A percentile compares a stretch with the other conserved stretches of the same genome.
phyloP scores from a whole-genome alignment of 257 asterid genomes.

The Ajuga chamaepitys region DNA sequence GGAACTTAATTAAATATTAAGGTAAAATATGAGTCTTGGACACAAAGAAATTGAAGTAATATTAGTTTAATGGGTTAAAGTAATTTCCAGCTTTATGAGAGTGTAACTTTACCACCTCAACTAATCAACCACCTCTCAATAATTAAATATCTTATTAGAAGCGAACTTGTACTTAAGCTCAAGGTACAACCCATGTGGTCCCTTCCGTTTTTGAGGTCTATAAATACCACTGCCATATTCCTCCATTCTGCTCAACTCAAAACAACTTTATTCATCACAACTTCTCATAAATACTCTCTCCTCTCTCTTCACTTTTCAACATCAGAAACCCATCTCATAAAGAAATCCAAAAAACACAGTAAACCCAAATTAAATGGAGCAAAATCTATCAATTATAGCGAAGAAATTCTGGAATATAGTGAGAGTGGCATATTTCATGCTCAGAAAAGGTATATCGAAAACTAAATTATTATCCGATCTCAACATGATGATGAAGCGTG shows the following conservation, averaged over 20 bases:
- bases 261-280: neutral
- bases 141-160: conserved; percentile 21
- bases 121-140: conserved; percentile 12
- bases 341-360: neutral
- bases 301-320: neutral
- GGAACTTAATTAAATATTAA: neutral
- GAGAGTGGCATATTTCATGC: conserved; percentile 48
- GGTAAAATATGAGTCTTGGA: neutral
- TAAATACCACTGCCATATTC: conserved; percentile 25
- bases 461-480: conserved; percentile 50
- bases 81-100: neutral
- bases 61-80: neutral
- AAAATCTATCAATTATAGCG: conserved; percentile 50
- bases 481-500: conserved; percentile 52
- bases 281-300: neutral
- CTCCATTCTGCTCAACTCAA: conserved; percentile 11
- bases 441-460: conserved; percentile 63
- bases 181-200: conserved; percentile 27
- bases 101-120: conserved; percentile 1
- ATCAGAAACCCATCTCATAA: neutral
- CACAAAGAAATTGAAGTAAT: neutral
- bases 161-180: conserved; percentile 17
- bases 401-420: conserved; percentile 65
- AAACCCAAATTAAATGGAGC: conserved; percentile 82
- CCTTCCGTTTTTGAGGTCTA: conserved; percentile 19